These are phyloP conservation scores for Monosporascus cannonballus DNA, from an alignment of 2,329 filamentous ascomycete genomes.

Conservation along the genomic window DNA sequence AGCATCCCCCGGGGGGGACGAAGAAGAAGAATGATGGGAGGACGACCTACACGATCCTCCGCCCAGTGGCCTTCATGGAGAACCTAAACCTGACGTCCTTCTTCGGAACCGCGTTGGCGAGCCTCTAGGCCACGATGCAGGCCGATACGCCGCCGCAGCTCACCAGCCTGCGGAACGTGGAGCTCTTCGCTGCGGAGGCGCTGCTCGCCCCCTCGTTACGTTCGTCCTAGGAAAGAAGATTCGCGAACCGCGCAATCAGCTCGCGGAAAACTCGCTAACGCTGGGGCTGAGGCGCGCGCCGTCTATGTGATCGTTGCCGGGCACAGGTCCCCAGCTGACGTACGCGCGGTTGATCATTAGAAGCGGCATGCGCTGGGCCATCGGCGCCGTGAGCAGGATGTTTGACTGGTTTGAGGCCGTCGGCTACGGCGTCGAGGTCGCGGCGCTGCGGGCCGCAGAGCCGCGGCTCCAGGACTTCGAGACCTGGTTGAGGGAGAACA, in stretches of 20 bases:
- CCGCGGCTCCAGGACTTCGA: conserved; percentile 29
- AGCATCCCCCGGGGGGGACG: not conserved
- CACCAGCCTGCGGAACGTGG: conserved; percentile 32
- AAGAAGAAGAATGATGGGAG: conserved; percentile 7
- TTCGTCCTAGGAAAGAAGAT: conserved; percentile 7
- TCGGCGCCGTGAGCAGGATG: conserved; percentile 28
- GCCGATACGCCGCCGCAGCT: conserved; percentile 28
- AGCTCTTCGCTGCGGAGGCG: conserved; percentile 28
- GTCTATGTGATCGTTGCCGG: conserved; percentile 18
- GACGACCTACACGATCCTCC: conserved; percentile 33
- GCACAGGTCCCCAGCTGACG: conserved; percentile 20
- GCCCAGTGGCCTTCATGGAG: conserved; percentile 35
- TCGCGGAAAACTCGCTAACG: conserved; percentile 29
- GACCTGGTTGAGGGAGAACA: conserved; percentile 31
- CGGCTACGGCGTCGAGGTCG: conserved; percentile 35
- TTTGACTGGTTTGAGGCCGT: conserved; percentile 31
- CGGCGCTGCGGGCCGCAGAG: conserved; percentile 20
- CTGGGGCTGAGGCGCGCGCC: conserved; percentile 24
- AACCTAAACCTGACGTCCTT: conserved; percentile 28
- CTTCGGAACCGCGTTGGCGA: conserved; percentile 26
- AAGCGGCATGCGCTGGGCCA: conserved; percentile 19
- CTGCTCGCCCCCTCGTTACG: conserved; percentile 13
- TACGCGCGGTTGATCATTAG: conserved; percentile 26
- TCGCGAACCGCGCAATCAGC: conserved; percentile 24
- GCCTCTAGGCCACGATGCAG: conserved; percentile 24